These are phyloP conservation scores for Erythrobasidium yunnanense DNA, from an alignment of 768 basidiomycete genomes.

Conservation along the genomic window DNA sequence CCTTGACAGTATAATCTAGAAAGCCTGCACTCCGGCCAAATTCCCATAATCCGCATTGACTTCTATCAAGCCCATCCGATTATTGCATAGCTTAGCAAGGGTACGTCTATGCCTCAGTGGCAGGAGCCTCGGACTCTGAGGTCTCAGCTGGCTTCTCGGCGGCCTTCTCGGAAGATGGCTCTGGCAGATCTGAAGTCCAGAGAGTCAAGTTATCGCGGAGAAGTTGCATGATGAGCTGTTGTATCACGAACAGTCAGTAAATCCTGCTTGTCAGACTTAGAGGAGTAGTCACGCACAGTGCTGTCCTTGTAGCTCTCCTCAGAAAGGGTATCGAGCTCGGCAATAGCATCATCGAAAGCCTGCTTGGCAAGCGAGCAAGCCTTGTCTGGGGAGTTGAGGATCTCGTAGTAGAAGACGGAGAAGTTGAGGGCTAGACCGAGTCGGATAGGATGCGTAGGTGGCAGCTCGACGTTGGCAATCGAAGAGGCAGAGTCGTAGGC, in stretches of 20 bases:
- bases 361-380: slow-evolving; percentile 95
- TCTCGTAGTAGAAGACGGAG: slow-evolving; percentile 99
- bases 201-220: slow-evolving; percentile 86
- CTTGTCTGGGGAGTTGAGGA: slow-evolving; percentile 94
- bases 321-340: slow-evolving; percentile 94
- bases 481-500: slow-evolving; percentile 96
- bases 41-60: too few relatives aligned
- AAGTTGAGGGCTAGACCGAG: slow-evolving; percentile 98
- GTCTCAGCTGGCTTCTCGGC: background rate
- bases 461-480: slow-evolving; percentile 87
- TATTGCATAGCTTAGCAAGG: too few relatives aligned
- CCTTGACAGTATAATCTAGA: too few relatives aligned
- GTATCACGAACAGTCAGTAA: background rate
- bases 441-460: slow-evolving; percentile 89
- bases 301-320: slow-evolving; percentile 99
- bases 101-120: slow-evolving; percentile 10
- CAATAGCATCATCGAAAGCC: slow-evolving; percentile 65
- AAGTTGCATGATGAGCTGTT: slow-evolving; percentile 50
- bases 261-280: background rate
- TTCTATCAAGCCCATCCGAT: too few relatives aligned
- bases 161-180: background rate
- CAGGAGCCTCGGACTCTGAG: background rate
- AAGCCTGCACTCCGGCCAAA: too few relatives aligned
- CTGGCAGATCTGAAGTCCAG: slow-evolving; percentile 34
- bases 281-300: slow-evolving; percentile 66